These are phyloP conservation scores for Zizania latifolia DNA, from an alignment of 176 grass and related monocot genomes.

Conservation along the genomic window DNA sequence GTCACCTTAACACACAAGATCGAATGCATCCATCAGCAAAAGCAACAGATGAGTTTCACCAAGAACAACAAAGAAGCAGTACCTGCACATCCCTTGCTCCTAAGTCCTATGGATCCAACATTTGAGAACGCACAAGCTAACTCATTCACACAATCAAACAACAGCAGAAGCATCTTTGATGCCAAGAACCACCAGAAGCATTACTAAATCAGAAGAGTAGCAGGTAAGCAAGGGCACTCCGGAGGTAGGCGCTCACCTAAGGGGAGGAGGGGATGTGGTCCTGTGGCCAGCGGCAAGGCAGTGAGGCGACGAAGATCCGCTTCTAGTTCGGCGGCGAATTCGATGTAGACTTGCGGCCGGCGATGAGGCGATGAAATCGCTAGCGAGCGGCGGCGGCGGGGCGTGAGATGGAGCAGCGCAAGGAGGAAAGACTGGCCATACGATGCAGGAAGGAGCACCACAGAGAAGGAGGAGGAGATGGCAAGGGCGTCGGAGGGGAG, in stretches of 20 bases:
- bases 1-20: background rate
- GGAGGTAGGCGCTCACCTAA: slow-evolving; percentile 20
- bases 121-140: background rate
- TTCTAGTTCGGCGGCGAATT: too few species aligned
- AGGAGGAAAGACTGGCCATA: too few species aligned
- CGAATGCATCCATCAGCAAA: background rate
- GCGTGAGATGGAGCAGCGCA: too few species aligned
- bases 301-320: too few species aligned
- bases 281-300: too few species aligned
- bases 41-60: background rate
- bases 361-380: too few species aligned
- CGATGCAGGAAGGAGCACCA: too few species aligned
- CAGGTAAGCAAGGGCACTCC: background rate
- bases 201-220: background rate
- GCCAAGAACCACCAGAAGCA: background rate
- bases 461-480: too few species aligned
- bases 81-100: background rate
- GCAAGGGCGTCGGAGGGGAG: too few species aligned
- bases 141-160: background rate
- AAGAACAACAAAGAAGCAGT: slow-evolving; percentile 1
- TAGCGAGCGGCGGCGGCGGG: too few species aligned
- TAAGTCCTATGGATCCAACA: slow-evolving; percentile 19
- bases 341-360: too few species aligned
- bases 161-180: background rate
- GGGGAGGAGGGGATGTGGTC: too few species aligned